Evolutionary conservation across 176 grass and related monocot genomes (phyloP).

Genomic region (Eleusine indica): DNA sequence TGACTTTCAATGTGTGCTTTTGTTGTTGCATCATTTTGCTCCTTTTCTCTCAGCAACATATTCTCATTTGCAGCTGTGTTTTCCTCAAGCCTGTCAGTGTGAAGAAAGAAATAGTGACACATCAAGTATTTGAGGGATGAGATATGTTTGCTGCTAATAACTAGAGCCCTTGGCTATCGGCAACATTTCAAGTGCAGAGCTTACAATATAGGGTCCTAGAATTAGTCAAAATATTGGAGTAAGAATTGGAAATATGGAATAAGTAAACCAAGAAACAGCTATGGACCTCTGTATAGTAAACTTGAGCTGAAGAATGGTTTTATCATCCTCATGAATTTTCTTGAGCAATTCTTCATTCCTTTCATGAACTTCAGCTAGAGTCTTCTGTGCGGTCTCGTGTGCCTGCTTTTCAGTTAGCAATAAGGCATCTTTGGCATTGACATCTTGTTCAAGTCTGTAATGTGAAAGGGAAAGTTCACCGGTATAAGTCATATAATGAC

Average conservation of each 20-base stretch:
- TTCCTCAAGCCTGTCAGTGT: slow-evolving; percentile 53
- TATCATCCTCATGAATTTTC: slow-evolving; percentile 58
- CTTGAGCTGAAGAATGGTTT: slow-evolving; percentile 62
- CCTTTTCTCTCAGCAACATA: slow-evolving; percentile 53
- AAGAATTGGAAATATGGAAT: not conserved
- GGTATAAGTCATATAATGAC: slow-evolving; percentile 25
- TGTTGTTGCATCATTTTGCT: slow-evolving; percentile 52
- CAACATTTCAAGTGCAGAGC: slow-evolving; percentile 16
- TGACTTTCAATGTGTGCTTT: slow-evolving; percentile 47
- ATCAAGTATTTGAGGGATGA: slow-evolving; percentile 32
- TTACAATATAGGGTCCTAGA: not conserved
- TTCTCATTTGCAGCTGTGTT: slow-evolving; percentile 48
- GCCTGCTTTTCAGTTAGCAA: slow-evolving; percentile 52
- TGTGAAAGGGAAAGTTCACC: slow-evolving; percentile 14
- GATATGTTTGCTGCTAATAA: slow-evolving; percentile 12
- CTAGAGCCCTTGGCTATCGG: not conserved
- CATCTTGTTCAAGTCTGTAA: slow-evolving; percentile 69
- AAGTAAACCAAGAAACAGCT: slow-evolving; percentile 29
- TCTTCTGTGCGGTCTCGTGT: slow-evolving; percentile 46
- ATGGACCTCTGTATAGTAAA: slow-evolving; percentile 61
- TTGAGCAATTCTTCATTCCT: slow-evolving; percentile 51
- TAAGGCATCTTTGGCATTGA: slow-evolving; percentile 44
- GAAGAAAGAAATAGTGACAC: slow-evolving; percentile 25
- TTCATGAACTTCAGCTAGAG: slow-evolving; percentile 52
- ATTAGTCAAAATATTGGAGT: not conserved